These are phyloP conservation scores for Tilletiopsis washingtonensis DNA, from an alignment of 1,284 basidiomycete species.

Conservation along the genomic window DNA sequence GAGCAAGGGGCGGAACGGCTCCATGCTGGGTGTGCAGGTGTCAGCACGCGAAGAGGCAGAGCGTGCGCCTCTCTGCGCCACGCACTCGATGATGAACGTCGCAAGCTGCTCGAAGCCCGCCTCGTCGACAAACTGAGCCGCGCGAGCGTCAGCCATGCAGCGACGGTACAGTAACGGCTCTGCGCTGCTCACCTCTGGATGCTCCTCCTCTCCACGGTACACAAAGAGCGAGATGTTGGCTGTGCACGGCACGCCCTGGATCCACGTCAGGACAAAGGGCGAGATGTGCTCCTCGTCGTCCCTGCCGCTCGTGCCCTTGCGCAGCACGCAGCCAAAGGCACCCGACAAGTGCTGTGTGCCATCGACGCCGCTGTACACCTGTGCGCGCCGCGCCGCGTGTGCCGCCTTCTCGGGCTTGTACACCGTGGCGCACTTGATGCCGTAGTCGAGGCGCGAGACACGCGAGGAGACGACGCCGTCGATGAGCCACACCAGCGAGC, in stretches of 20 bases:
- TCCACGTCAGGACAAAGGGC: conserved; percentile 11
- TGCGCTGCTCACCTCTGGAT: conserved; percentile 2
- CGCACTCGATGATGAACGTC: conserved; percentile 8
- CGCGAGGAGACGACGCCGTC: conserved; percentile 9
- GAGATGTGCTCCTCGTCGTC: conserved; percentile 11
- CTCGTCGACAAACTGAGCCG: conserved; percentile 9
- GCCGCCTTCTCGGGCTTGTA: conserved; percentile 2
- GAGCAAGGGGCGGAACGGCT: conserved; percentile 10
- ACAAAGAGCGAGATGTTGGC: conserved; percentile 9
- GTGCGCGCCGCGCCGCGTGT: conserved; percentile 2
- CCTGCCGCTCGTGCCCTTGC: conserved; percentile 9
- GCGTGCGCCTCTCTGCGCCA: neutral
- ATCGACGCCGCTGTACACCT: conserved; percentile 9
- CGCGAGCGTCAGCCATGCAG: too few species aligned
- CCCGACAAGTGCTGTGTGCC: conserved; percentile 9
- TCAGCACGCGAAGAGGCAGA: too few species aligned
- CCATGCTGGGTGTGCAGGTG: conserved; percentile 2
- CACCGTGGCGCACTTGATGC: conserved; percentile 9
- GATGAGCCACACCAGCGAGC: conserved; percentile 9
- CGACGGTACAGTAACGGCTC: too few species aligned
- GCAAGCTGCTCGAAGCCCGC: conserved; percentile 11
- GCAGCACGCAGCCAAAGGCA: conserved; percentile 10
- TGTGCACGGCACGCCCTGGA: conserved; percentile 6
- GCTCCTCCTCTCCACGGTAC: conserved; percentile 10
- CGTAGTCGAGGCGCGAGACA: conserved; percentile 8